phyloP scores from a whole-genome alignment of 345 rosid genomes.

The Corchorus capsularis region DNA sequence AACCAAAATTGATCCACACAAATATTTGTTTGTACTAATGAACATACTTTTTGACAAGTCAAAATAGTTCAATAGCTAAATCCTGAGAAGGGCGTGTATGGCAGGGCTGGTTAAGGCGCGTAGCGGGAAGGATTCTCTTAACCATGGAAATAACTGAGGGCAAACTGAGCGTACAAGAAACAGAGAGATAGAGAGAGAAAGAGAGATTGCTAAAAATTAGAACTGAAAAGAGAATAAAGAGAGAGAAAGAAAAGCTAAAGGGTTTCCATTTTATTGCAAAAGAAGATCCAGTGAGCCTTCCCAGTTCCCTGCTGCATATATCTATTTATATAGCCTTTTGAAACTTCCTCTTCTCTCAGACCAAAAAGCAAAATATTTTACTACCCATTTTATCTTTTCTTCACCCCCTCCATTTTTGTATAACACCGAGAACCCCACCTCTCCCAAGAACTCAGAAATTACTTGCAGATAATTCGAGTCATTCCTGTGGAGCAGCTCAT shows the following conservation, averaged over 20 bases:
- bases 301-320: constrained; percentile 15
- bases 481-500: neutral
- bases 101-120: neutral
- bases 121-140: neutral
- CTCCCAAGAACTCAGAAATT: neutral
- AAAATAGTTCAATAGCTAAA: neutral
- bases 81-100: neutral
- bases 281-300: constrained; percentile 26
- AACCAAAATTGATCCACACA: too few species aligned
- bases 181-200: neutral
- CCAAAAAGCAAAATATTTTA: constrained; percentile 21
- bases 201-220: constrained; percentile 18
- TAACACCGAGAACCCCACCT: constrained; percentile 15
- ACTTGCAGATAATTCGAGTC: neutral
- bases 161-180: neutral
- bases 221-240: constrained; percentile 32
- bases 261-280: constrained; percentile 41
- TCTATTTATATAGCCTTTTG: constrained; percentile 16
- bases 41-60: too few species aligned
- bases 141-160: constrained; percentile 14
- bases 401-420: constrained; percentile 23
- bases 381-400: constrained; percentile 11
- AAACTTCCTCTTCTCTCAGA: constrained; percentile 32
- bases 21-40: too few species aligned
- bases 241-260: constrained; percentile 18